A percentile compares a stretch with the other conserved stretches of the same genome.
Conservation (phyloP, 768 basidiomycete species). For the Cyclocybe cylindracea region DNA sequence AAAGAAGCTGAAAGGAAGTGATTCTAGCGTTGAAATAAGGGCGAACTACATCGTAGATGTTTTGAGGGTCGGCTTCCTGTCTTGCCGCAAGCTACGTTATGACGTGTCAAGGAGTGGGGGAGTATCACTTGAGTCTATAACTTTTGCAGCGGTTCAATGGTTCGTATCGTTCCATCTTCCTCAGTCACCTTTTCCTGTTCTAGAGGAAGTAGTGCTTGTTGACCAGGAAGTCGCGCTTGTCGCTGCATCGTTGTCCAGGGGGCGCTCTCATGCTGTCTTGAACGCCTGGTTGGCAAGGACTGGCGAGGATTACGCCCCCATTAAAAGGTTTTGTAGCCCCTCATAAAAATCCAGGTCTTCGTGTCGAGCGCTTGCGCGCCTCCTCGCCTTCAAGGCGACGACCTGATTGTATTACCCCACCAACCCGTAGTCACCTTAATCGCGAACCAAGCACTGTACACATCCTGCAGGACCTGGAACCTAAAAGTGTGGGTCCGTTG, state of each 20-base stretch:
- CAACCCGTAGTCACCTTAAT: not conserved
- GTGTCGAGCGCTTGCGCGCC: slow-evolving; percentile 32
- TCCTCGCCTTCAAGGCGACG: slow-evolving; percentile 31
- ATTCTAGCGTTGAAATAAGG: not conserved
- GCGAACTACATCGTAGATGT: slow-evolving; percentile 28
- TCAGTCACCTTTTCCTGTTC: slow-evolving; percentile 17
- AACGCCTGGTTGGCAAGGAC: not conserved
- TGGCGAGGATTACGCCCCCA: slow-evolving; percentile 23
- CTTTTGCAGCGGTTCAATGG: not conserved
- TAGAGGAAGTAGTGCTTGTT: slow-evolving; percentile 18
- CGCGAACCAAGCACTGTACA: not conserved
- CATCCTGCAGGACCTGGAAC: slow-evolving; percentile 29
- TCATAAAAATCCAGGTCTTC: slow-evolving; percentile 25
- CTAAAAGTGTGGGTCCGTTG: slow-evolving; percentile 23
- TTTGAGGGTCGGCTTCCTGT: slow-evolving; percentile 28
- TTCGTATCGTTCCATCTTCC: slow-evolving; percentile 4
- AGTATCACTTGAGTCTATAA: too few species aligned
- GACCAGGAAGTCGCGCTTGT: slow-evolving; percentile 19
- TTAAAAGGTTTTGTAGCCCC: slow-evolving; percentile 36
- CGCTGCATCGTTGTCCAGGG: slow-evolving; percentile 23
- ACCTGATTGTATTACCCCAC: slow-evolving; percentile 18
- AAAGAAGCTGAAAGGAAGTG: slow-evolving; percentile 26
- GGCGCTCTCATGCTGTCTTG: slow-evolving; percentile 11
- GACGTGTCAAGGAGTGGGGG: slow-evolving; percentile 27
- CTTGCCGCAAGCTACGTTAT: slow-evolving; percentile 27